Conservation (phyloP, 2,329 filamentous ascomycete genomes). For the Trichoderma hamatum region DNA sequence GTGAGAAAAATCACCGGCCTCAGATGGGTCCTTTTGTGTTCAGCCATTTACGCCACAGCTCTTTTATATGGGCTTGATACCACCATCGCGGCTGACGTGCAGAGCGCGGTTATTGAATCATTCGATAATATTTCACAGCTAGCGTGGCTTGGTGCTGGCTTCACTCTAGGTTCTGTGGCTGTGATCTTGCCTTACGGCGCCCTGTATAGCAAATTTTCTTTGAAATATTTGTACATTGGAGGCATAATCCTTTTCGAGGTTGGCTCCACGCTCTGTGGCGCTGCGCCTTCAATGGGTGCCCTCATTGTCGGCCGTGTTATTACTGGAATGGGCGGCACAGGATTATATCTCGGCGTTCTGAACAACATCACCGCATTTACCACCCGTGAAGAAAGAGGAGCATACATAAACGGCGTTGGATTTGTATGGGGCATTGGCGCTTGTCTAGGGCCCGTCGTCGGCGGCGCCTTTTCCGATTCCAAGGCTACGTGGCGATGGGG, state of each 20-base stretch:
- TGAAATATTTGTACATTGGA: slow-evolving; percentile 45
- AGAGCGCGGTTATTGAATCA: slow-evolving; percentile 43
- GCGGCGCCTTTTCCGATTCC: slow-evolving; percentile 45
- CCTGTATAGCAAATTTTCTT: slow-evolving; percentile 47
- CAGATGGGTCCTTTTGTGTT: background rate
- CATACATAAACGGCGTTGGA: slow-evolving; percentile 33
- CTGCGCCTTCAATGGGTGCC: slow-evolving; percentile 46
- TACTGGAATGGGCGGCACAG: slow-evolving; percentile 46
- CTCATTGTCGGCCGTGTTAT: slow-evolving; percentile 50
- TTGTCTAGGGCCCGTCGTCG: slow-evolving; percentile 48
- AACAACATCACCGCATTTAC: slow-evolving; percentile 30
- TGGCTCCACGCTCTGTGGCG: slow-evolving; percentile 45
- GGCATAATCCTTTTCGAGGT: slow-evolving; percentile 35
- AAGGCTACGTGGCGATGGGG: slow-evolving; percentile 45
- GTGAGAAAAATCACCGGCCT: background rate
- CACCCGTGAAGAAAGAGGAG: slow-evolving; percentile 34
- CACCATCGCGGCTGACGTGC: slow-evolving; percentile 49
- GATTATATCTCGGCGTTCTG: slow-evolving; percentile 43
- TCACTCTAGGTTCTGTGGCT: slow-evolving; percentile 46
- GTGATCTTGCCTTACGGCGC: slow-evolving; percentile 44
- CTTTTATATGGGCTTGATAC: slow-evolving; percentile 29
- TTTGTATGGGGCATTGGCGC: slow-evolving; percentile 19
- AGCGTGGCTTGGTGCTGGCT: slow-evolving; percentile 45
- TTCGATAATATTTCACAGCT: slow-evolving; percentile 45
- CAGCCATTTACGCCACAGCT: slow-evolving; percentile 36